Conservation (phyloP, 768 basidiomycete genomes). For the Tricholoma sp. region DNA sequence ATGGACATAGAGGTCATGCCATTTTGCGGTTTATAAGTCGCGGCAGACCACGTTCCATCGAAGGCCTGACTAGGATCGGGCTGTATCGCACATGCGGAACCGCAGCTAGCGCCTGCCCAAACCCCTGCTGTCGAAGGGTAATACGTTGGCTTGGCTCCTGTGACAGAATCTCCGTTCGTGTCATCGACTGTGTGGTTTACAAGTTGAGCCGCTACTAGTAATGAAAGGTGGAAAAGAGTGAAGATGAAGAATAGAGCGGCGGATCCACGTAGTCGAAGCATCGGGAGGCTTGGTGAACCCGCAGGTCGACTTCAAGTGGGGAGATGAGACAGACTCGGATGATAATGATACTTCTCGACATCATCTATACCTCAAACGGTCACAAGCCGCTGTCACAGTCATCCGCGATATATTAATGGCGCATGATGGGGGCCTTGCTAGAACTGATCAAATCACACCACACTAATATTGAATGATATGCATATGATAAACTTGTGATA, state of each 20-base stretch:
- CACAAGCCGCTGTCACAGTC: too few relatives aligned
- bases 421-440: too few relatives aligned
- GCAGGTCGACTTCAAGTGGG: too few relatives aligned
- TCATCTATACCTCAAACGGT: too few relatives aligned
- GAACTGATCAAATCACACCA: too few relatives aligned
- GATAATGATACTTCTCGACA: too few relatives aligned
- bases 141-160: slow-evolving; percentile 12
- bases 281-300: too few relatives aligned
- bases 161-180: slow-evolving; percentile 15
- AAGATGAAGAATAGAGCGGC: neutral
- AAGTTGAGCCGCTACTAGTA: neutral
- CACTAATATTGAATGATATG: too few relatives aligned
- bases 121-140: slow-evolving; percentile 2
- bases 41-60: slow-evolving; percentile 15
- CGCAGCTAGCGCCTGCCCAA: slow-evolving; percentile 16
- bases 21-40: slow-evolving; percentile 13
- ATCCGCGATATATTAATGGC: too few relatives aligned
- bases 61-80: slow-evolving; percentile 8
- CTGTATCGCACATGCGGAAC: slow-evolving; percentile 8
- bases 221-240: neutral
- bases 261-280: too few relatives aligned
- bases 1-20: slow-evolving; percentile 6
- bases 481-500: too few relatives aligned
- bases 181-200: slow-evolving; percentile 20
- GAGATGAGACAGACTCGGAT: too few relatives aligned